A percentile compares a stretch with the other conserved stretches of the same genome.
These are phyloP conservation scores for Gossypium bickii DNA, from an alignment of 345 rosid species.

Conservation along the genomic window DNA sequence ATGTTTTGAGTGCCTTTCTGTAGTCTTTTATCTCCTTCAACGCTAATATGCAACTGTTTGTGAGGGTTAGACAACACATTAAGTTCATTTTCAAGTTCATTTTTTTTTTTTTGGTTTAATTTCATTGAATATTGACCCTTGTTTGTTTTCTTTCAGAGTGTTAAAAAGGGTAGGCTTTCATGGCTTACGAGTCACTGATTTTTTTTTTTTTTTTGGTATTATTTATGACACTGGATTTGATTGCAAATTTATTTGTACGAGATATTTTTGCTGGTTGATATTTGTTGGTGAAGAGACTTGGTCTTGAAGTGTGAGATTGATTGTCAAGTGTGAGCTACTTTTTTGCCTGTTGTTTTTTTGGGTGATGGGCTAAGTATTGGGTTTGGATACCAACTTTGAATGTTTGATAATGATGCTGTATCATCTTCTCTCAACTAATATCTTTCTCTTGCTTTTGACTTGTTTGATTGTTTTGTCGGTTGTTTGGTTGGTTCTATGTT, in stretches of 20 bases:
- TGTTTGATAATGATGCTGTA: neutral
- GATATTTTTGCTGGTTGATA: neutral
- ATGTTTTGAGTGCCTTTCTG: constrained; percentile 27
- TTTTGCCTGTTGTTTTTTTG: neutral
- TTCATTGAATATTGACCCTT: constrained; percentile 19
- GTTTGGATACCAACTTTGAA: neutral
- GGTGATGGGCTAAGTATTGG: neutral
- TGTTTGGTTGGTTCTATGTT: too few species aligned
- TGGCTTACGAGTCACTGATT: constrained; percentile 3
- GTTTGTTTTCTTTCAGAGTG: constrained; percentile 18
- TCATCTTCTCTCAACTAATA: neutral
- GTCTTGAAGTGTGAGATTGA: neutral
- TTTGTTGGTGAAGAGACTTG: neutral
- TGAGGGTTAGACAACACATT: constrained; percentile 28
- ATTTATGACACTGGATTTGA: neutral
- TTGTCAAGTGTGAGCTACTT: neutral
- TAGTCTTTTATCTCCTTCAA: constrained; percentile 37
- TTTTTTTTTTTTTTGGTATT: neutral
- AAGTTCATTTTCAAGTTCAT: constrained; percentile 14
- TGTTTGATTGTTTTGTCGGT: too few species aligned
- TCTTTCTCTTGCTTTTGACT: too few species aligned
- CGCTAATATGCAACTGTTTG: constrained; percentile 39
- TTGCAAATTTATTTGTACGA: neutral
- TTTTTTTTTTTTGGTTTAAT: neutral
- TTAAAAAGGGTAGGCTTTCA: constrained; percentile 21